Evolutionary conservation across 2,329 filamentous ascomycete genomes (phyloP), one percentile per base, ranked within the genome.

Genomic region (Diaporthe eres): DNA sequence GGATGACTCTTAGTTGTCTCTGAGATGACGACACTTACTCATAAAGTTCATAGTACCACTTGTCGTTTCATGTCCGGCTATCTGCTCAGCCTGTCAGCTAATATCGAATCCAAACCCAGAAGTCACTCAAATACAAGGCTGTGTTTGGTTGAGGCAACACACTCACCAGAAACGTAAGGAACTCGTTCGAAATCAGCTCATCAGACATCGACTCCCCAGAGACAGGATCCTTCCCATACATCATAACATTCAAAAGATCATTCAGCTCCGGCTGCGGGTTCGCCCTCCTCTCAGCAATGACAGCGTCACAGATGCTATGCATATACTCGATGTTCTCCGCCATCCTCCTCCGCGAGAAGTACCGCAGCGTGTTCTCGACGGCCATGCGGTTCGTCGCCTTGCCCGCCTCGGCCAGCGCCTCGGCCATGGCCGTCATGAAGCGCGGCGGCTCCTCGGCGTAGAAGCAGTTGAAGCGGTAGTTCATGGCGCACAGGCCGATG

Each of bases 401-500:
- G n/a, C 77, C 78, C 9, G 74, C 73, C 74, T 79, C 78, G 51
- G 76, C 63, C n/a, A 79, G 74, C 6, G 75, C 74, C 28, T 78
- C 71, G 53, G 67, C 73, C 47, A 79, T 74, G 53, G 76, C 72
- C 25, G 74, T 71, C 34, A 74, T 76, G 61, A 79, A 79, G 3
- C 55, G 70, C 49, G 74, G 76, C 49, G 74, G 57, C 25, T 77
- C 75, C 8, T 79, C 77, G 49, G 47, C 47, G 67, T 79, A 79
- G 53, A 79, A 79, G 17, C 72, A 76, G 57, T 79, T 79, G 76
- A 79, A 78, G 71, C 78, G 77, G 49, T 78, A 71, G 74, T 77
- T 77, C 72, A 79, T 76, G 28, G 78, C 75, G 42, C 74, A 76
- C 25, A 79, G 68, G 3, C 74, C 78, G 68, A 79, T 78, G n/a